phyloP scores from a whole-genome alignment of 352 stramenopile genomes.

The Phytophthora aleatoria region DNA sequence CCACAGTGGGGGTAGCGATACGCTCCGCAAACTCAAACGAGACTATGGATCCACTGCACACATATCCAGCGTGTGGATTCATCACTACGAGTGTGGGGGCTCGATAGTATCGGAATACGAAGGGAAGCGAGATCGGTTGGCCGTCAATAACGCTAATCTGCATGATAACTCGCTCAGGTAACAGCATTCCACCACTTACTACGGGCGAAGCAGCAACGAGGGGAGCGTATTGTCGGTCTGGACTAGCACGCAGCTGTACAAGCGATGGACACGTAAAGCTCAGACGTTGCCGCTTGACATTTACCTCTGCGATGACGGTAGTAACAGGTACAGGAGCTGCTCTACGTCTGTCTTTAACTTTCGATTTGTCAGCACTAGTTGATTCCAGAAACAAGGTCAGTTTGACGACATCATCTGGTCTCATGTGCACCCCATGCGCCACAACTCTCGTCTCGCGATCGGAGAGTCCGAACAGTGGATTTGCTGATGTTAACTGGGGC shows the following conservation, averaged over 20 bases:
- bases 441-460: constrained; percentile 57
- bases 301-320: constrained; percentile 40
- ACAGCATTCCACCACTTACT: constrained; percentile 44
- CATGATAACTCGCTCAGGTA: constrained; percentile 47
- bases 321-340: constrained; percentile 20
- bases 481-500: constrained; percentile 49
- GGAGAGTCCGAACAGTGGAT: constrained; percentile 49
- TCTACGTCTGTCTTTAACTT: constrained; percentile 15
- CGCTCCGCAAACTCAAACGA: constrained; percentile 67
- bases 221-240: constrained; percentile 24
- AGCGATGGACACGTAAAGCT: constrained; percentile 60
- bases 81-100: constrained; percentile 51
- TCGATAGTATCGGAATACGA: constrained; percentile 66
- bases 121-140: constrained; percentile 52
- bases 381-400: constrained; percentile 47
- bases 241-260: constrained; percentile 13
- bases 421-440: constrained; percentile 46
- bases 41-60: constrained; percentile 64
- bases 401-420: constrained; percentile 45
- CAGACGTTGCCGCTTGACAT: constrained; percentile 50
- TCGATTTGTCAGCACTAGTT: constrained; percentile 6
- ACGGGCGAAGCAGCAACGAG: constrained; percentile 13
- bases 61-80: constrained; percentile 59
- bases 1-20: constrained; percentile 61
- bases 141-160: constrained; percentile 64